A percentile compares a stretch with the other conserved stretches of the same genome.
phyloP scores from a whole-genome alignment of 768 basidiomycete species.

The Phanerochaete carnosa region DNA sequence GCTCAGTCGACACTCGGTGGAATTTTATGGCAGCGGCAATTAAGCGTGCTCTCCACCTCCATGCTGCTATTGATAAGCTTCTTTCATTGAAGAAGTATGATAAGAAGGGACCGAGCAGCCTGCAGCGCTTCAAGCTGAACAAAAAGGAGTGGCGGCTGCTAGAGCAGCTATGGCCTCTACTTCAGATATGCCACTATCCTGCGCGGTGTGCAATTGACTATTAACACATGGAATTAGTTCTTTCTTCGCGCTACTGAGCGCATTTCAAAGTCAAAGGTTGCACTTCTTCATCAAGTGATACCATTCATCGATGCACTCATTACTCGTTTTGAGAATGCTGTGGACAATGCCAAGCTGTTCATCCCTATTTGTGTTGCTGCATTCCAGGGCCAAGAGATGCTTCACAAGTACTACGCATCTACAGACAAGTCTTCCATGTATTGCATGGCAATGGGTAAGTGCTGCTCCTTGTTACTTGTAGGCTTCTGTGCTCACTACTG shows the following conservation, averaged over 20 bases:
- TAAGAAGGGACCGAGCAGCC: constrained; percentile 10
- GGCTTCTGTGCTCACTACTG: background rate
- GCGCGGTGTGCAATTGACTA: too few species aligned
- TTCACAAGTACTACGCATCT: constrained; percentile 28
- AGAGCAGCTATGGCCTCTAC: background rate
- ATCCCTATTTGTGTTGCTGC: background rate
- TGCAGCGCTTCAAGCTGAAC: constrained; percentile 7
- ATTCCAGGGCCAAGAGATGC: constrained; percentile 9
- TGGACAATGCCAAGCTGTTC: background rate
- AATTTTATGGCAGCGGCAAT: too few species aligned
- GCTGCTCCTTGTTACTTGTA: constrained; percentile 14
- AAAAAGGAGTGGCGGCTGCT: background rate
- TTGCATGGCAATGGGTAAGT: constrained; percentile 27
- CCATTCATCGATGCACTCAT: constrained; percentile 26
- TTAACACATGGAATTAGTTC: too few species aligned
- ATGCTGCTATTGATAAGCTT: constrained; percentile 12
- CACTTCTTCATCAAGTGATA: constrained; percentile 29
- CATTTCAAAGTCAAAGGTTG: constrained; percentile 18
- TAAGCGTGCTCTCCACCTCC: constrained; percentile 14
- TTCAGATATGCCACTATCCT: too few species aligned
- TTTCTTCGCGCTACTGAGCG: constrained; percentile 23
- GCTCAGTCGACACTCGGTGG: too few species aligned
- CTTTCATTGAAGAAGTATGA: constrained; percentile 17
- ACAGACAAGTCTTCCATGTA: constrained; percentile 25
- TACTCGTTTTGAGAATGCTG: background rate